Percentiles rank a stretch among this genome's conserved stretches.
Evolutionary conservation across 2,329 filamentous ascomycete species (phyloP).

Genomic region (Tolypocladium inflatum): DNA sequence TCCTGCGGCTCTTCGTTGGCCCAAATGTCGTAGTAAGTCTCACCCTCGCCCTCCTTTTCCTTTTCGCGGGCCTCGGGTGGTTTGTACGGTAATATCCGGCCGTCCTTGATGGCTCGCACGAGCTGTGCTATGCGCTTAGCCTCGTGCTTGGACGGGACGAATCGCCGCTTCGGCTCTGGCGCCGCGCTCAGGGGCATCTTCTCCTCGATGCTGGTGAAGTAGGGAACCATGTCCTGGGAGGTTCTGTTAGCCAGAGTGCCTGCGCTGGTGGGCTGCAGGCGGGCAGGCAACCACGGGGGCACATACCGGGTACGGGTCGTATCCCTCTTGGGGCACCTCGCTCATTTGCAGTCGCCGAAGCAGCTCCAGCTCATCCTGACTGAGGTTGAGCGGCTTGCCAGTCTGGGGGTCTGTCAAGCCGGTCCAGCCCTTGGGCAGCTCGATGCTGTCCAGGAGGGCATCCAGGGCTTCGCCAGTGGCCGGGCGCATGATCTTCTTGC

Average conservation of each 20-base stretch:
- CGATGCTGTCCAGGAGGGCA: constrained; percentile 89
- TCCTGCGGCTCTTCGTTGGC: constrained; percentile 77
- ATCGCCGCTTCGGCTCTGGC: constrained; percentile 90
- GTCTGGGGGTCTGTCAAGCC: constrained; percentile 89
- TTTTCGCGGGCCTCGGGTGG: constrained; percentile 57
- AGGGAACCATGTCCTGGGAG: constrained; percentile 73
- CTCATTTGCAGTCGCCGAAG: constrained; percentile 83
- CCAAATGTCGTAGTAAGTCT: constrained; percentile 83
- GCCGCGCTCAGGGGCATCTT: constrained; percentile 92
- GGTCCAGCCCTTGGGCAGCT: constrained; percentile 95
- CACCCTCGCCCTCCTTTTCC: constrained; percentile 62
- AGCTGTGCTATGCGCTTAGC: constrained; percentile 95
- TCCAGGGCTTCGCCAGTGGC: constrained; percentile 90
- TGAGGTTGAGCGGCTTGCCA: constrained; percentile 84
- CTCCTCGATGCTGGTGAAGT: constrained; percentile 84
- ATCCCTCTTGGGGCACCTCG: constrained; percentile 76
- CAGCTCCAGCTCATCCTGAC: constrained; percentile 78
- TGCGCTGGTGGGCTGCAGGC: background rate
- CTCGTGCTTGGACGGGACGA: constrained; percentile 94
- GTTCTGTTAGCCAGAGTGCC: background rate
- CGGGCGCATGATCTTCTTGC: constrained; percentile 93
- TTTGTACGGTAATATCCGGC: constrained; percentile 85
- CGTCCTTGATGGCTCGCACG: constrained; percentile 89
- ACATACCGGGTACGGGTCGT: constrained; percentile 79
- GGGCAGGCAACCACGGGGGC: background rate